These are phyloP conservation scores for Carnegiea gigantea DNA, from an alignment of 179 eudicot species.

Conservation along the genomic window DNA sequence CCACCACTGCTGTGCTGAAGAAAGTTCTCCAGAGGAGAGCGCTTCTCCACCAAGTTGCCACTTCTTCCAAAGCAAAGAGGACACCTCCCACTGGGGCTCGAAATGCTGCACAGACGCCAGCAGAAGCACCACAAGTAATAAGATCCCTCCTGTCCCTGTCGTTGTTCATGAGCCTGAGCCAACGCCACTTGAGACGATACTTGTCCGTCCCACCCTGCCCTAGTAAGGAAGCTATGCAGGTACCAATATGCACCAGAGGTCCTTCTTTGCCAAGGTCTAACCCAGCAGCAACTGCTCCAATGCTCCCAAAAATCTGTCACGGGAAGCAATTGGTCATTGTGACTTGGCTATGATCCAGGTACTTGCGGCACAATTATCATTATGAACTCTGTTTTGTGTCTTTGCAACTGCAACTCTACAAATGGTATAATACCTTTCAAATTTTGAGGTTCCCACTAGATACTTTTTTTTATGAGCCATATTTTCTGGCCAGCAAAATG, in stretches of 20 bases:
- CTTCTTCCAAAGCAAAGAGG: conserved; percentile 88
- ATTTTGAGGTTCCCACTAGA: not conserved
- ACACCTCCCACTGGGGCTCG: conserved; percentile 91
- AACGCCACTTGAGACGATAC: conserved; percentile 73
- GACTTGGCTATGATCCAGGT: conserved; percentile 28
- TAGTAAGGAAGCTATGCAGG: conserved; percentile 82
- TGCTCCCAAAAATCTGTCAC: conserved; percentile 82
- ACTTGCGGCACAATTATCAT: not conserved
- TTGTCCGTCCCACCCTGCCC: conserved; percentile 93
- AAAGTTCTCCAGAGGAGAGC: conserved; percentile 96
- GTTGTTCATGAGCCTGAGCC: conserved; percentile 87
- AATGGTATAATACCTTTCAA: not conserved
- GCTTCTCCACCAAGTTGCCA: conserved; percentile 97
- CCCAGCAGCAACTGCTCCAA: conserved; percentile 91
- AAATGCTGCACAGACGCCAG: conserved; percentile 94
- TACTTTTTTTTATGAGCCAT: not conserved
- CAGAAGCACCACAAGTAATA: conserved; percentile 82
- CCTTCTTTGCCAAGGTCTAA: conserved; percentile 97
- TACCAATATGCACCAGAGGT: conserved; percentile 86
- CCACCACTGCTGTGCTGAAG: conserved; percentile 94
- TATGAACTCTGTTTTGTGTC: not conserved
- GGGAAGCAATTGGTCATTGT: conserved; percentile 4
- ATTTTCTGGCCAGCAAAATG: not conserved
- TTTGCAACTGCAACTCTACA: no score
- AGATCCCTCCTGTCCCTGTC: conserved; percentile 86